Evolutionary conservation across 1,284 basidiomycete species (phyloP).

Genomic region (Apiotrichum akiyoshidainum): DNA sequence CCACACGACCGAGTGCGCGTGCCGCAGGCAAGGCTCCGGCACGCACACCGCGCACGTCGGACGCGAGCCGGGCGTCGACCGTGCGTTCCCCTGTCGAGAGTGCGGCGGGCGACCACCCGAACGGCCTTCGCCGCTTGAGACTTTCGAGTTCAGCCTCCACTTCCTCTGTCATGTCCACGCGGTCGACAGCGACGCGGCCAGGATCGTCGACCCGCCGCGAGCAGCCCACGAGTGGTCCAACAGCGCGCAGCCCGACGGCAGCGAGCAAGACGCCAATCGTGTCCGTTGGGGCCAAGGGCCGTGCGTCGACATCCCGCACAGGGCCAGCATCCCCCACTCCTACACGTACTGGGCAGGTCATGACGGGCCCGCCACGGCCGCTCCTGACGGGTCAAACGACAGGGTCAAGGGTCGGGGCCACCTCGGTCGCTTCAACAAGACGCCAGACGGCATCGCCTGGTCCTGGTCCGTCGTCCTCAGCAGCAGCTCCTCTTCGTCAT

Average conservation of each 20-base stretch:
- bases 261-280: slow-evolving; percentile 26
- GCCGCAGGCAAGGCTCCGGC: background rate
- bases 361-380: slow-evolving; percentile 28
- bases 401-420: slow-evolving; percentile 1
- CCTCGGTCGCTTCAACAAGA: background rate
- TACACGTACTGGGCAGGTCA: slow-evolving; percentile 13
- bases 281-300: slow-evolving; percentile 20
- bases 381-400: slow-evolving; percentile 36
- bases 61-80: slow-evolving; percentile 1
- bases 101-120: background rate
- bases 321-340: slow-evolving; percentile 24
- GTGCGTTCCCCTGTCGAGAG: background rate
- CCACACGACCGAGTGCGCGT: slow-evolving; percentile 14
- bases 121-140: background rate
- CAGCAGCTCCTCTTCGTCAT: slow-evolving; percentile 1
- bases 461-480: background rate
- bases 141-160: background rate
- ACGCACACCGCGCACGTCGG: background rate
- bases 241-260: slow-evolving; percentile 33
- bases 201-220: slow-evolving; percentile 2
- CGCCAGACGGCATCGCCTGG: slow-evolving; percentile 1
- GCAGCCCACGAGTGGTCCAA: slow-evolving; percentile 19
- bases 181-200: slow-evolving; percentile 1
- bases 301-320: background rate
- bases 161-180: slow-evolving; percentile 1